Conservation (phyloP, 129 eudicot species). For the Lactuca saligna region DNA sequence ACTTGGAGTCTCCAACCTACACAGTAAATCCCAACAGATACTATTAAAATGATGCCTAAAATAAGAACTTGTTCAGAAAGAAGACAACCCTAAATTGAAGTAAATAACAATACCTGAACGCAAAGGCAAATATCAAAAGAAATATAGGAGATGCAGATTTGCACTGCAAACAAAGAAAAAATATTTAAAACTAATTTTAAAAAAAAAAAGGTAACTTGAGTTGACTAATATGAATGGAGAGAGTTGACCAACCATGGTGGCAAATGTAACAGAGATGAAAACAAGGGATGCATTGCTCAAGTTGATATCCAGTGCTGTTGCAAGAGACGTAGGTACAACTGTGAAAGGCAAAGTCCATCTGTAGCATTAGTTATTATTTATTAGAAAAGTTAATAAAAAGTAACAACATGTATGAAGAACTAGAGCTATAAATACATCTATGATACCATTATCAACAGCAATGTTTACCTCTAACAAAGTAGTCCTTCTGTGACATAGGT, state of each 20-base stretch:
- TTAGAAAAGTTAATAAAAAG: constrained; percentile 53
- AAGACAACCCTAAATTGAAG: not conserved
- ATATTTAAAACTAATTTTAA: not conserved
- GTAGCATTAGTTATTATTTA: constrained; percentile 96
- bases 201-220: not conserved
- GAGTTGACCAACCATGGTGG: constrained; percentile 83
- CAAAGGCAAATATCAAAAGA: constrained; percentile 94
- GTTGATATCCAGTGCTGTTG: constrained; percentile 96
- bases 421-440: not conserved
- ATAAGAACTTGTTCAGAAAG: not conserved
- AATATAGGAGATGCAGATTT: constrained; percentile 96
- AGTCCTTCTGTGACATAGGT: constrained; percentile 74
- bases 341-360: constrained; percentile 93
- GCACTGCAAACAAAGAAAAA: constrained; percentile 62
- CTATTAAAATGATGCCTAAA: no score
- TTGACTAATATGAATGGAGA: constrained; percentile 20
- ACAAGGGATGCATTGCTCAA: constrained; percentile 98
- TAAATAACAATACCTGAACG: constrained; percentile 67
- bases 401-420: constrained; percentile 14
- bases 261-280: constrained; percentile 93
- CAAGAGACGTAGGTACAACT: constrained; percentile 93
- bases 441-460: constrained; percentile 15
- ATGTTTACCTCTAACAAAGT: constrained; percentile 71
- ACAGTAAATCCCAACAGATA: constrained; percentile 2
- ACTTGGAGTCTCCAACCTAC: constrained; percentile 97